Base-by-base conservation (phyloP, 495 filamentous ascomycete genomes). In the Hypoxylon fragiforme region DNA sequence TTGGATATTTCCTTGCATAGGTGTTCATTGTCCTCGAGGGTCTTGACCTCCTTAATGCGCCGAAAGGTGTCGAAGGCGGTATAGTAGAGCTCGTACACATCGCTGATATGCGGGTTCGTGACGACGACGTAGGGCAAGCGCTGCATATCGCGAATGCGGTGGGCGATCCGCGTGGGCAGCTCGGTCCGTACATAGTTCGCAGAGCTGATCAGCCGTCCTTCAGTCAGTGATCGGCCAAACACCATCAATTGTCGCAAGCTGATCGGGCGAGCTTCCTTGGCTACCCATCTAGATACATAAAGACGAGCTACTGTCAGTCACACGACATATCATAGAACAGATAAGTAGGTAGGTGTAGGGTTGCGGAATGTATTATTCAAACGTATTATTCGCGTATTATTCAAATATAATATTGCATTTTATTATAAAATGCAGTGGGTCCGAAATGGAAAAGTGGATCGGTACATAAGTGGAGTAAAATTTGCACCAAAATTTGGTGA, bases 121-220 rank as follows among this genome's bases (percentile, higher is more conserved):
- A 97, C 88, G 24, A 97, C 92, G 9, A 95, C 90, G 63, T 96
- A 99, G 14, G 94, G 94, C 35, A 99, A 76, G 48, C 87, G 91
- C 73, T 99, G 95, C 80, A 99, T 97, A 65, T 99, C 92, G 37
- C 95, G 89, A 43, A 99, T 86, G 12, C 94, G 87, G 63, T 99
- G 95, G 19, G 92, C 88, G 49, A 96, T 80, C 51, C 91, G 82
- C n/a, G 88, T 91, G 7, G 94, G 94, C 16, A 98, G 81, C 73
- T 98, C 94, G 3, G 89, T 92, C 30, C 94, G 89, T 34, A 97
- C 90, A 78, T 97, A 98, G 70, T 97, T 97, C 21, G 95, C 95
- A 35, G 91, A 95, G 75, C 87, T 89, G 44, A 98, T 83, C 45
- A 98, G 79, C 49, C 95, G 86, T 14, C 81, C 77, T 70, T 97